Evolutionary conservation across 495 filamentous ascomycete species (phyloP).

Genomic region (Hypoxylon rickii): DNA sequence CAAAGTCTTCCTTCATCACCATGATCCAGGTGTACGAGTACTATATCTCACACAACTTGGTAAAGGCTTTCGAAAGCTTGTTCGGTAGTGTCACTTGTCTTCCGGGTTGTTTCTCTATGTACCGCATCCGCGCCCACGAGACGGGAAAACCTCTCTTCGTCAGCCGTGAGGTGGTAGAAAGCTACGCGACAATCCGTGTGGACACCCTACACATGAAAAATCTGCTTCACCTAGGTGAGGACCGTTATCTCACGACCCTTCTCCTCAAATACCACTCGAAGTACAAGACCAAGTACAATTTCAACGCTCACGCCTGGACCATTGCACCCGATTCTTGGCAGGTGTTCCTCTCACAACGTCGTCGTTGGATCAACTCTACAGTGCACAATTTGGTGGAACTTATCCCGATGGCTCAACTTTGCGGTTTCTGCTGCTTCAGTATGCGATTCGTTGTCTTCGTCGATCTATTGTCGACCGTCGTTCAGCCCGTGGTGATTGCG

Average conservation of each 20-base stretch:
- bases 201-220: constrained; percentile 99
- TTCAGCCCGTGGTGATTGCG: constrained; percentile 89
- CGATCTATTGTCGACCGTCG: constrained; percentile 87
- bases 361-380: constrained; percentile 99
- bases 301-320: constrained; percentile 90
- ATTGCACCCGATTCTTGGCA: constrained; percentile 91
- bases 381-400: constrained; percentile 97
- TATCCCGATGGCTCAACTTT: constrained; percentile 89
- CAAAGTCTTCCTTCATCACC: constrained; percentile 88
- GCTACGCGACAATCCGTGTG: constrained; percentile 88
- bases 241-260: constrained; percentile 94
- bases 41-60: constrained; percentile 97
- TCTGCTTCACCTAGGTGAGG: constrained; percentile 89
- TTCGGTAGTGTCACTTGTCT: constrained; percentile 98
- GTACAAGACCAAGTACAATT: constrained; percentile 98
- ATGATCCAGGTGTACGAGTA: constrained; percentile 99
- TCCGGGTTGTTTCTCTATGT: constrained; percentile 98
- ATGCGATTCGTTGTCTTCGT: constrained; percentile 99
- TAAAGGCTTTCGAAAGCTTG: constrained; percentile 97
- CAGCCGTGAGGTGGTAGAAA: constrained; percentile 82
- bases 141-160: constrained; percentile 95
- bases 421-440: constrained; percentile 99
- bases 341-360: constrained; percentile 96
- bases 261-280: constrained; percentile 89
- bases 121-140: constrained; percentile 91